These are phyloP conservation scores for Coemansia sp. DNA, from an alignment of 192 early-diverging fungal genomes.

Conservation along the genomic window DNA sequence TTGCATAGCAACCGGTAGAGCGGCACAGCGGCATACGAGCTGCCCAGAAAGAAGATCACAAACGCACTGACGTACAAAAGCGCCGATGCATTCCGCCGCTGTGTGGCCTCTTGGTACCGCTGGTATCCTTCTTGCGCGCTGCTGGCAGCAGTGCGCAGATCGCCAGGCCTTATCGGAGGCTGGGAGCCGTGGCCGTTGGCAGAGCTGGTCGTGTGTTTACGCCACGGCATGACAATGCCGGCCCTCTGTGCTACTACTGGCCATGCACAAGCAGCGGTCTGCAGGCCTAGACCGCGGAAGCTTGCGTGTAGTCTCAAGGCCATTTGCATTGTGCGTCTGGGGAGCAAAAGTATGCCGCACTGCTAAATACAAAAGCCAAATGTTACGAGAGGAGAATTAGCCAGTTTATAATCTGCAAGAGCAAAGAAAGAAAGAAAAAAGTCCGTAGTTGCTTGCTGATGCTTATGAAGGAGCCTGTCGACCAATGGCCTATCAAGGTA, in stretches of 20 bases:
- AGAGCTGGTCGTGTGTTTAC: not conserved
- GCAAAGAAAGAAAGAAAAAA: not conserved
- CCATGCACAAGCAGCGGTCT: not conserved
- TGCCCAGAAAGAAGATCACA: conserved; percentile 79
- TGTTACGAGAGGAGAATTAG: not conserved
- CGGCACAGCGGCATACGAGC: conserved; percentile 92
- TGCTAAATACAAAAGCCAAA: not conserved
- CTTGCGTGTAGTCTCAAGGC: not conserved
- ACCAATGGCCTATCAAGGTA: not conserved
- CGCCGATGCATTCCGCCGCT: conserved; percentile 43
- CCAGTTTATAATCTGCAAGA: not conserved
- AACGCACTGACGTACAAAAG: conserved; percentile 78
- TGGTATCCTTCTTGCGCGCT: conserved; percentile 25
- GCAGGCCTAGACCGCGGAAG: not conserved
- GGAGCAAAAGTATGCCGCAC: not conserved
- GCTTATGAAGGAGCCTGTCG: not conserved
- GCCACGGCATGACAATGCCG: not conserved
- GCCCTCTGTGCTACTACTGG: not conserved
- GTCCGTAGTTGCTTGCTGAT: not conserved
- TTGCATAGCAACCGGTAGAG: conserved; percentile 94
- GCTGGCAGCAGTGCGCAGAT: conserved; percentile 1
- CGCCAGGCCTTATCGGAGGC: not conserved
- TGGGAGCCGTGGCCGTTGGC: not conserved
- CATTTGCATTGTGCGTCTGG: not conserved
- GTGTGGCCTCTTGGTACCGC: conserved; percentile 29